Conservation (phyloP, 352 stramenopile species). For the Phytophthora aleatoria region DNA sequence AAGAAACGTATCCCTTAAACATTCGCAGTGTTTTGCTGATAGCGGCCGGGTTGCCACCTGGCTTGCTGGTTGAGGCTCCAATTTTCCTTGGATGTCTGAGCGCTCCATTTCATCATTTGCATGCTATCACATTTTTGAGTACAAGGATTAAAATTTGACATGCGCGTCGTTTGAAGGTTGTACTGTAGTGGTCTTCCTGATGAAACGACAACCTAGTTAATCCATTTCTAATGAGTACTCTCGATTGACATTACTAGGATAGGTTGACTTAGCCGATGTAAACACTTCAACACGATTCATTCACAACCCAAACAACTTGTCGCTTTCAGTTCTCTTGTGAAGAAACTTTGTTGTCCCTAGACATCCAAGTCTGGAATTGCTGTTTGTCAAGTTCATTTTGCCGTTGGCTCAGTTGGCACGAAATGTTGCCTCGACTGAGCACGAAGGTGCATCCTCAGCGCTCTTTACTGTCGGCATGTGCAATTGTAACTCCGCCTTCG, state of each 20-base stretch:
- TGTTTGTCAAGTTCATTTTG: constrained; percentile 6
- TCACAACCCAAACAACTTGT: constrained; percentile 12
- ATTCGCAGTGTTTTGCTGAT: constrained; percentile 88
- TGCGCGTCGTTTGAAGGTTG: constrained; percentile 73
- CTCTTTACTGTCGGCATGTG: constrained; percentile 2
- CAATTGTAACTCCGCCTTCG: constrained; percentile 1
- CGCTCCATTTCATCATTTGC: constrained; percentile 21
- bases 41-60: constrained; percentile 65
- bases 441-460: constrained; percentile 31
- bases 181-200: constrained; percentile 52
- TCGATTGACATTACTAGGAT: constrained; percentile 13
- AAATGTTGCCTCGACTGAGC: constrained; percentile 29
- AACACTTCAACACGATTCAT: constrained; percentile 6
- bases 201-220: constrained; percentile 86
- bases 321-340: not conserved
- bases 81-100: constrained; percentile 74
- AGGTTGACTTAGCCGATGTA: not conserved
- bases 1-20: constrained; percentile 83
- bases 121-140: constrained; percentile 20
- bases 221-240: constrained; percentile 81
- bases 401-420: not conserved
- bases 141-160: constrained; percentile 69
- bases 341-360: constrained; percentile 4
- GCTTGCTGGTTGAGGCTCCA: constrained; percentile 60
- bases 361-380: not conserved